A percentile compares a stretch with the other conserved stretches of the same genome.
Conservation (phyloP, 2,329 filamentous ascomycete species). For the Zopfia rhizophila region DNA sequence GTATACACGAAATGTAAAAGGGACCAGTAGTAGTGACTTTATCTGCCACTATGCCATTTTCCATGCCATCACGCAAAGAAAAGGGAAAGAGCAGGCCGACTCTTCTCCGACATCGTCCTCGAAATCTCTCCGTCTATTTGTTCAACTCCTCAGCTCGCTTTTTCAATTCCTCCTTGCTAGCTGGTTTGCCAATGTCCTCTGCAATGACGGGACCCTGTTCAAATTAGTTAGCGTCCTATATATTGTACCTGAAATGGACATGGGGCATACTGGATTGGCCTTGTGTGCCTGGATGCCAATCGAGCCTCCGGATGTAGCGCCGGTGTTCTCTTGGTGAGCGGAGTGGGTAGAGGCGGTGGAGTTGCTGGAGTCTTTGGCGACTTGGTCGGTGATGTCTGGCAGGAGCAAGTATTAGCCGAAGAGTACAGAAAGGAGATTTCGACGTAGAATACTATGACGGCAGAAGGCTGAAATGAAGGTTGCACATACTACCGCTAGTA, state of each 20-base stretch:
- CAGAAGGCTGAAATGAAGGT: not conserved
- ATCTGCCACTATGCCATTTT: too few relatives aligned
- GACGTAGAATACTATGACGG: not conserved
- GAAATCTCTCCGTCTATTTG: too few relatives aligned
- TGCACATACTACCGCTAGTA: constrained; percentile 50
- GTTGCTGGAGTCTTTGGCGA: constrained; percentile 57
- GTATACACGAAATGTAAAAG: too few relatives aligned
- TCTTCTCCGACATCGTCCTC: too few relatives aligned
- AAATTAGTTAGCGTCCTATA: constrained; percentile 17
- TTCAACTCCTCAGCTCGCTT: constrained; percentile 62
- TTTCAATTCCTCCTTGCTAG: constrained; percentile 61
- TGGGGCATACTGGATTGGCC: constrained; percentile 52
- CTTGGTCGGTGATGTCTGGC: constrained; percentile 56
- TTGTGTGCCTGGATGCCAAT: constrained; percentile 51
- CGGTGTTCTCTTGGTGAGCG: constrained; percentile 46
- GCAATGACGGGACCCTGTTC: constrained; percentile 57
- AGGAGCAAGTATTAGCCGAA: not conserved
- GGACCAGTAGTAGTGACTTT: too few relatives aligned
- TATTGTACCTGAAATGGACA: constrained; percentile 1
- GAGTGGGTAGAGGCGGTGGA: constrained; percentile 51
- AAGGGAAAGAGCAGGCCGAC: too few relatives aligned
- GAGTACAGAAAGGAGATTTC: constrained; percentile 3
- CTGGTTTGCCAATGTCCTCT: constrained; percentile 56
- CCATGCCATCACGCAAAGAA: too few relatives aligned
- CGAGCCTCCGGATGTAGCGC: constrained; percentile 47